Evolutionary conservation across 2,329 filamentous ascomycete species (phyloP).

Genomic region (Emmonsiellopsis sp.): DNA sequence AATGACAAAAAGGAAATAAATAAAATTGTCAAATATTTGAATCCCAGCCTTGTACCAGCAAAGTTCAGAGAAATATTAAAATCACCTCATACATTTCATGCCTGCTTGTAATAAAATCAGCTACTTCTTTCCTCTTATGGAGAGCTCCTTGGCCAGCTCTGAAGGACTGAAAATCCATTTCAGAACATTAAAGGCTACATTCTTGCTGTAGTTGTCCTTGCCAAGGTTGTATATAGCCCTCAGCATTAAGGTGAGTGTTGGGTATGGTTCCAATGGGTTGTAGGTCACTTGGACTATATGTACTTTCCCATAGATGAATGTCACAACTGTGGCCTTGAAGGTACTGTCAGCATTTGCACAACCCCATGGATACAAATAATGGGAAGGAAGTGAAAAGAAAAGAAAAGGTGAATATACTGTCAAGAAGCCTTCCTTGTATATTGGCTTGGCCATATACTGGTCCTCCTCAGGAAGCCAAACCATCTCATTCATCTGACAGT

Average conservation of each 20-base stretch:
- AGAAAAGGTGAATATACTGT: constrained; percentile 1
- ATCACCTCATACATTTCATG: background rate
- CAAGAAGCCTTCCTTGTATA: constrained; percentile 8
- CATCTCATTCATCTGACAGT: constrained; percentile 10
- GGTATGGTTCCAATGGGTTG: constrained; percentile 5
- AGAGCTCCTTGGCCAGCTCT: too few species aligned
- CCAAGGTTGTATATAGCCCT: constrained; percentile 6
- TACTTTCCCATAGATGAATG: constrained; percentile 4
- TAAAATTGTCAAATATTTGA: background rate
- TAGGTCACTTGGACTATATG: constrained; percentile 1
- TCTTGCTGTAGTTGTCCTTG: constrained; percentile 3
- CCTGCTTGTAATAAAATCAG: background rate
- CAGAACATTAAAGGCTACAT: constrained; percentile 4
- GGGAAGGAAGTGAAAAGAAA: constrained; percentile 2
- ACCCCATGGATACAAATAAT: background rate
- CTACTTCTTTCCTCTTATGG: too few species aligned
- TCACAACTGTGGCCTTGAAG: constrained; percentile 9
- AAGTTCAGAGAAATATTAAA: background rate
- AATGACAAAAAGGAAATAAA: background rate
- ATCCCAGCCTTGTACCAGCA: background rate
- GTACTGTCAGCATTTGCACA: background rate
- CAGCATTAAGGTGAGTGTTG: constrained; percentile 5
- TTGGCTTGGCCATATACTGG: constrained; percentile 4
- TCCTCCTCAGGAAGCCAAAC: constrained; percentile 6
- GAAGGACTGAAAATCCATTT: constrained; percentile 11